Base-by-base conservation (phyloP, 2,329 filamentous ascomycete species). In the Cladosporium cucumerinum region DNA sequence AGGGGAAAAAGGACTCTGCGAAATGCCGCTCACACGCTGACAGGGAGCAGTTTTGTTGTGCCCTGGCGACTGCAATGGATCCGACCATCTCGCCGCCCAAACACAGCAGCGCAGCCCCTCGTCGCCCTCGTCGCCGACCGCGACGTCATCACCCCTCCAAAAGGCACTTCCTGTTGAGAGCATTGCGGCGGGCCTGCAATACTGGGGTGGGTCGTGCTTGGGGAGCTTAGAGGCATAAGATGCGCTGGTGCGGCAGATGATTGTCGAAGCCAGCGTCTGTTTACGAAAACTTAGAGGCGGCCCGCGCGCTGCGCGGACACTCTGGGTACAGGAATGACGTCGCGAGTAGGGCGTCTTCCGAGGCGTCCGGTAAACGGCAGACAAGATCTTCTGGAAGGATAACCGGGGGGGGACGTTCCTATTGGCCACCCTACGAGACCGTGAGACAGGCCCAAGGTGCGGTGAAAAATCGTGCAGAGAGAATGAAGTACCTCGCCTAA, bases 131-230 rank as follows among this genome's bases (percentile, higher is more conserved):
- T 46, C 43, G 30, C 43, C 26, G 58, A 32, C 49, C 28, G 49
- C 49, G 34, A 62, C 60, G 60, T 62, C 60, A 62, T 55, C 30
- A 55, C 60, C 60, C 60, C 60, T 62, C 60, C 49, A 55, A 55
- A 55, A 21, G 48, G 21, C 16, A 43, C 8, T 16, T 43, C 32
- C 60, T 55, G 60, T 62, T 62, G 60, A 46, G 60, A 55, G 60
- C 60, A 62, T 62, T 25, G 60, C 32, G 32, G 49, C 36, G 48
- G 57, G 39, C 39, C 36, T 48, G 30, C 57, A 60, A 46, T 46
- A 10, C 32, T 25, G 57, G 57, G 51, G 54, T 61, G 58, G 58
- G 58, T 61, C 58, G 43, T 32, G 58, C 58, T 51, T 51, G 43
- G 43, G 39, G 39, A 46, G 39, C 39, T 46, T 46, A n/a, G 39